Conservation (phyloP, 306 rosid species). For the Quercus ilex region DNA sequence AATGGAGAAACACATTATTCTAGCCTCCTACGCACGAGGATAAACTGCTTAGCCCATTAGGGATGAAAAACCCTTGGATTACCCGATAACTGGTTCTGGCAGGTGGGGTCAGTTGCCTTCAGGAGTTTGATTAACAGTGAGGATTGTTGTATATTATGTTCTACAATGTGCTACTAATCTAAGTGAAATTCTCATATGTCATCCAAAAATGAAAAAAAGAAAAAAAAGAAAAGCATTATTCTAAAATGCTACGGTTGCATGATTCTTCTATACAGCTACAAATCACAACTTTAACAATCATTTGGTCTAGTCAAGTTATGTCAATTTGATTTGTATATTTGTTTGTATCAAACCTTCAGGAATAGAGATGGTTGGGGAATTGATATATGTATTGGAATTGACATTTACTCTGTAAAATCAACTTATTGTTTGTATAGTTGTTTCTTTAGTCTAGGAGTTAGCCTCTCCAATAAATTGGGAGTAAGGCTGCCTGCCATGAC, state of each 20-base stretch:
- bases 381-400: not conserved
- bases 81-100: accelerated
- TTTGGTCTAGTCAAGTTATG: not conserved
- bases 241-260: not conserved
- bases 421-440: not conserved
- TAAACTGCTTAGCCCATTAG: no score
- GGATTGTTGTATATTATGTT: no score
- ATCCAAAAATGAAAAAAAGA: no score
- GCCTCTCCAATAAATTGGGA: no score
- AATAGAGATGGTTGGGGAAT: not conserved
- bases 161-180: accelerated
- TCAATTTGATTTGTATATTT: not conserved
- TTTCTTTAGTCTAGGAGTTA: not conserved
- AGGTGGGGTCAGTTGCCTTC: accelerated
- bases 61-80: no score
- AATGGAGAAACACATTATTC: not conserved
- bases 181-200: no score
- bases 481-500: no score
- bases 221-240: not conserved
- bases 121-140: no score
- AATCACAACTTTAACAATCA: not conserved
- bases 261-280: not conserved
- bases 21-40: not conserved
- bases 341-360: not conserved
- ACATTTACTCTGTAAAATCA: not conserved